Conservation (phyloP, 495 filamentous ascomycete genomes). For the Hypoxylon fuscum region DNA sequence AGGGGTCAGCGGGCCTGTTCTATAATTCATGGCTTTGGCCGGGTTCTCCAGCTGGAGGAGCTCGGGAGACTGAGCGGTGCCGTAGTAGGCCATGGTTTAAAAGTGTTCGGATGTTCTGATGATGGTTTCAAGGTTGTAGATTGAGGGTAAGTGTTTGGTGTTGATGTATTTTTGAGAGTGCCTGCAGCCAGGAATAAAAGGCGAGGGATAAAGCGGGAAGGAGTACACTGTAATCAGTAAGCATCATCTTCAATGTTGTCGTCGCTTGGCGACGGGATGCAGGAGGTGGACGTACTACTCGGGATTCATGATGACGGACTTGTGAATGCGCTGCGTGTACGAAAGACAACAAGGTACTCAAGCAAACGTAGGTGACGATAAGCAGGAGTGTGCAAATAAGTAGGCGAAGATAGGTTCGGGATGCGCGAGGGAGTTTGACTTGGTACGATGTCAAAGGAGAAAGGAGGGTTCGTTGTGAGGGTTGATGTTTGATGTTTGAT, state of each 20-base stretch:
- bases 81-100: constrained; percentile 33
- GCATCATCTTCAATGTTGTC: constrained; percentile 28
- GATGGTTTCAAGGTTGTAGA: constrained; percentile 1
- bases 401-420: constrained; percentile 20
- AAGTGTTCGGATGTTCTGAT: constrained; percentile 10
- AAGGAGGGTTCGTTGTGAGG: too few relatives aligned
- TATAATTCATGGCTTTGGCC: constrained; percentile 33
- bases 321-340: constrained; percentile 33
- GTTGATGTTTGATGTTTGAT: constrained; percentile 24
- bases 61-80: too few relatives aligned
- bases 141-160: constrained; percentile 3
- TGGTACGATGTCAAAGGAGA: constrained; percentile 28
- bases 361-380: constrained; percentile 24
- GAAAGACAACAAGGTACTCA: constrained; percentile 25
- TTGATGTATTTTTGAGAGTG: constrained; percentile 11
- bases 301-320: constrained; percentile 80
- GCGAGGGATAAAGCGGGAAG: constrained; percentile 2
- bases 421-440: constrained; percentile 14
- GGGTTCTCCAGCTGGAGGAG: too few relatives aligned
- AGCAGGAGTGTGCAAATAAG: constrained; percentile 12
- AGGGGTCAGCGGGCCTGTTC: constrained; percentile 21
- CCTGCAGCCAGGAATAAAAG: constrained; percentile 12
- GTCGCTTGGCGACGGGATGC: constrained; percentile 24
- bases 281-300: constrained; percentile 78
- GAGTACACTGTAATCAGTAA: constrained; percentile 40